Base-by-base conservation (phyloP, 148 eudicot species). In the Vaccinium myrtillus region DNA sequence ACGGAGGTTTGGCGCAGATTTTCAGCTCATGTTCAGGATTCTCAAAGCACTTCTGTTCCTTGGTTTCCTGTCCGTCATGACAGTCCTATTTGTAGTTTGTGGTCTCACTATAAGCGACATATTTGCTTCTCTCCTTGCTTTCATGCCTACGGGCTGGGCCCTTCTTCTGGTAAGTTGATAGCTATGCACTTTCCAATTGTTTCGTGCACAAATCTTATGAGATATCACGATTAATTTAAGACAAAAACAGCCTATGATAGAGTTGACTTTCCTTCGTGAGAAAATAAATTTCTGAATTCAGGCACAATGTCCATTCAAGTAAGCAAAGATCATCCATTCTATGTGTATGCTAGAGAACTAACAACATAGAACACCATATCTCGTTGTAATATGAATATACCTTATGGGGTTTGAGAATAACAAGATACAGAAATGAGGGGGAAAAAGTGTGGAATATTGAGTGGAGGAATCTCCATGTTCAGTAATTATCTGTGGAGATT, bases 21-120 rank as follows among this genome's bases (percentile, higher is more conserved):
- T 97, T 86, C 98, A 97, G 96, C 98, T 97, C 16, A 97, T 95
- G 98, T 97, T 97, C 88, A 91, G 99, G 90, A 94, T 97, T 85
- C 93, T 97, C 55, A 97, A 97, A 90, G 98, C 96, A 48, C 99
- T 95, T 82, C 87, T 97, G 85, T 95, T 95, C 89, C 93, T 97
- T 19, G 98, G 98, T 51, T 97, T 97, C 83, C 80, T 97, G 70
- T 92, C 98, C 15, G 96, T 95, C 69, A 93, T 95, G 98, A 94
- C 98, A 23, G 95, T 97, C 55, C 85, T 95, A 85, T 95, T 95
- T 88, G 98, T 90, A 67, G 95, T 97, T 9, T 92, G 92, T 75
- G 88, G 87, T 67, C 98, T 97, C 83, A 88, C 94, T 54, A 70
- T 95, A 76, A 75, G 84, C 21, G 99, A 97, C 87, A 46, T 97